Evolutionary conservation across 768 basidiomycete genomes (phyloP).

Genomic region (Tulasnella sp.): DNA sequence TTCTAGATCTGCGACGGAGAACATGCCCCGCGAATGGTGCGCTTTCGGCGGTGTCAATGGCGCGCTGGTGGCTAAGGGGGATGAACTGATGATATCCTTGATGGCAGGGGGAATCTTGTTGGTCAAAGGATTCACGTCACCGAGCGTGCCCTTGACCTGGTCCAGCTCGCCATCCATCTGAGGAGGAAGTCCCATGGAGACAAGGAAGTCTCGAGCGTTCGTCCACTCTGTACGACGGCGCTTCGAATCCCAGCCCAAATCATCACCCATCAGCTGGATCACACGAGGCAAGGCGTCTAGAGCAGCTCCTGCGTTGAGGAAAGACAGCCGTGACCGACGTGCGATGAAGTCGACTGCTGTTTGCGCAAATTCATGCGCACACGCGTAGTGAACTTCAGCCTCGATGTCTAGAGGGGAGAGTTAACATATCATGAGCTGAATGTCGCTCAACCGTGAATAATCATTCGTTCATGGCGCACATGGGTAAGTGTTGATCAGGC

Average conservation of each 20-base stretch:
- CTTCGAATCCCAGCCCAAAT: constrained; percentile 61
- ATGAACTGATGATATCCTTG: constrained; percentile 20
- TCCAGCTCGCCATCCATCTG: constrained; percentile 22
- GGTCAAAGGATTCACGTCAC: constrained; percentile 9
- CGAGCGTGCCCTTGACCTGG: constrained; percentile 19
- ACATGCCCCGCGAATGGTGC: constrained; percentile 21
- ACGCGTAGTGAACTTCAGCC: constrained; percentile 84
- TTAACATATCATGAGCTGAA: not conserved
- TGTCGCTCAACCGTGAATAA: not conserved
- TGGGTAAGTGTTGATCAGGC: constrained; percentile 61
- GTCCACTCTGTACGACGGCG: constrained; percentile 52
- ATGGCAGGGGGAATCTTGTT: not conserved
- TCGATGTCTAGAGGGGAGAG: constrained; percentile 67
- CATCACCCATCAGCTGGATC: constrained; percentile 81
- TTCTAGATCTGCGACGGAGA: constrained; percentile 32
- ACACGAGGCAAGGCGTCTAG: constrained; percentile 76
- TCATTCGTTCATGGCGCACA: constrained; percentile 39
- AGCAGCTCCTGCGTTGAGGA: constrained; percentile 82
- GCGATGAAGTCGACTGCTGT: constrained; percentile 91
- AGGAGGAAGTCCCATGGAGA: constrained; percentile 67
- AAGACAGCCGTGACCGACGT: constrained; percentile 83
- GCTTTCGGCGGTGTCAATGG: not conserved
- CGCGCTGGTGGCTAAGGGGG: constrained; percentile 29
- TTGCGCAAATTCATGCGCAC: constrained; percentile 80
- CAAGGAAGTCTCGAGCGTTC: constrained; percentile 53